Evolutionary conservation across 2,329 filamentous ascomycete species (phyloP).

Genomic region (Fusarium sp.): DNA sequence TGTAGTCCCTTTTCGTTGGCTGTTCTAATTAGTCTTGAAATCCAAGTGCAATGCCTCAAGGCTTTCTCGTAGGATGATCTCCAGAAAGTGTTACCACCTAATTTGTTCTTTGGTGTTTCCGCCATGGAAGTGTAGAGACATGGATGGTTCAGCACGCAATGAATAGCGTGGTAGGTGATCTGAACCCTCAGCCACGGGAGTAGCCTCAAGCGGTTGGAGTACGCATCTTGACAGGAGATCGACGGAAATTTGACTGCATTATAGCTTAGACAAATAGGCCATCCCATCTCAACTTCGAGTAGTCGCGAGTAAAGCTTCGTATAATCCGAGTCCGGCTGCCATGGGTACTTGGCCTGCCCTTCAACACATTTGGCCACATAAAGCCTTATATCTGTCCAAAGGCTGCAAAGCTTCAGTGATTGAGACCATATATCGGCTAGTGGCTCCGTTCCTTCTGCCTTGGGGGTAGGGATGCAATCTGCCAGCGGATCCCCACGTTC

Average conservation of each 20-base stretch:
- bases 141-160: slow-evolving; percentile 26
- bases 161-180: slow-evolving; percentile 25
- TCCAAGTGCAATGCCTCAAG: slow-evolving; percentile 28
- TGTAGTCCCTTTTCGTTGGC: slow-evolving; percentile 12
- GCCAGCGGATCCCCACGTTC: neutral
- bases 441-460: neutral
- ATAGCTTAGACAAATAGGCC: slow-evolving; percentile 7
- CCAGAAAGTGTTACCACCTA: slow-evolving; percentile 24
- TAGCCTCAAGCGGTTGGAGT: neutral
- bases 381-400: slow-evolving; percentile 14
- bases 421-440: slow-evolving; percentile 14
- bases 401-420: neutral
- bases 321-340: slow-evolving; percentile 30
- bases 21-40: slow-evolving; percentile 22
- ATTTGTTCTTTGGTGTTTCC: slow-evolving; percentile 4
- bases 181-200: slow-evolving; percentile 26
- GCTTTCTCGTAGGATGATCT: slow-evolving; percentile 23
- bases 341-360: slow-evolving; percentile 1
- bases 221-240: neutral
- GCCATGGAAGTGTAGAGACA: slow-evolving; percentile 17
- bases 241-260: neutral
- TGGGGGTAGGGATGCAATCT: neutral
- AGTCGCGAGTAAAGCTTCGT: slow-evolving; percentile 1
- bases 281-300: neutral
- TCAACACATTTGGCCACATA: slow-evolving; percentile 27